These are phyloP conservation scores for Venturia pyrina DNA, from an alignment of 2,329 filamentous ascomycete genomes.

Conservation along the genomic window DNA sequence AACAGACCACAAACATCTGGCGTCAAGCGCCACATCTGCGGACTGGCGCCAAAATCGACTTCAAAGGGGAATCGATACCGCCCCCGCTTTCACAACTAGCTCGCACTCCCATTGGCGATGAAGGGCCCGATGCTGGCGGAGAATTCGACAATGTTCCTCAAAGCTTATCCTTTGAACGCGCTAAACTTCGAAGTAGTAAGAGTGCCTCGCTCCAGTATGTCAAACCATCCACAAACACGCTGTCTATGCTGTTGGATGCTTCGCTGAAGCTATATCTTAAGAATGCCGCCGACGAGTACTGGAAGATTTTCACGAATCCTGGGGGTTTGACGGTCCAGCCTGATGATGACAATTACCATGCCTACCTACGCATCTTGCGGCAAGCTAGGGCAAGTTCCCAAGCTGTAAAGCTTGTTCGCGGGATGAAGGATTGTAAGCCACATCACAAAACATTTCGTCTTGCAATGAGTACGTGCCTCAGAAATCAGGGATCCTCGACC, in stretches of 20 bases:
- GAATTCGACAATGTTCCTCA: conserved; percentile 8
- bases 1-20: conserved; percentile 71
- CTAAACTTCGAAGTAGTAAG: conserved; percentile 13
- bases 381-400: conserved; percentile 54
- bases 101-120: conserved; percentile 14
- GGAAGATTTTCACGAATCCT: conserved; percentile 55
- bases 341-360: conserved; percentile 60
- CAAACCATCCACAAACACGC: conserved; percentile 41
- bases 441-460: conserved; percentile 52
- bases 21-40: conserved; percentile 37
- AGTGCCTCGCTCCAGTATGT: conserved; percentile 20
- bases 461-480: conserved; percentile 62
- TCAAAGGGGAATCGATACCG: conserved; percentile 26
- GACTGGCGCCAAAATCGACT: conserved; percentile 15
- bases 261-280: conserved; percentile 51
- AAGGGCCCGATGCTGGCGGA: neutral
- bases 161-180: neutral
- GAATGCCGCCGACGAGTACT: conserved; percentile 62
- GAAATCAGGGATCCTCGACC: conserved; percentile 67
- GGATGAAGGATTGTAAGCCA: conserved; percentile 26
- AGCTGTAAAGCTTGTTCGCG: conserved; percentile 48
- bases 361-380: conserved; percentile 58
- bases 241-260: conserved; percentile 60
- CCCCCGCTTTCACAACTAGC: conserved; percentile 20
- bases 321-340: conserved; percentile 52